phyloP scores from a whole-genome alignment of 2,329 filamentous ascomycete species.

The Fonsecaea nubica region DNA sequence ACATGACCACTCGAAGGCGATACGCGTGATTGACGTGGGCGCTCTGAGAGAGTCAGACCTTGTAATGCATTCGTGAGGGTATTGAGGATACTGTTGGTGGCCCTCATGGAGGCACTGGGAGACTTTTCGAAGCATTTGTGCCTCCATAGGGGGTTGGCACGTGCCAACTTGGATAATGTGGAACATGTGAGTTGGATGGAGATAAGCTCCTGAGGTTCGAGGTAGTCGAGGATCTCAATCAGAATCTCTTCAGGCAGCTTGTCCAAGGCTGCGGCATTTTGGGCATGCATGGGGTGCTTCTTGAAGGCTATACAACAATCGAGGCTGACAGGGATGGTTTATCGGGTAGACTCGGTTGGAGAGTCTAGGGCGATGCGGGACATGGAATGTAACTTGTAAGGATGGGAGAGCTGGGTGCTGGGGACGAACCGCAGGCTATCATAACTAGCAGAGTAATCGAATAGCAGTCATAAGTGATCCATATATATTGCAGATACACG shows the following conservation, averaged over 20 bases:
- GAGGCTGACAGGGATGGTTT: neutral
- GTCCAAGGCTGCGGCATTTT: slow-evolving; percentile 49
- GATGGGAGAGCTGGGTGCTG: neutral
- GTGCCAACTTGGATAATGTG: slow-evolving; percentile 68
- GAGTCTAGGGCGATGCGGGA: neutral
- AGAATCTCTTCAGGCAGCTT: slow-evolving; percentile 69
- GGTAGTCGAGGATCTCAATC: slow-evolving; percentile 63
- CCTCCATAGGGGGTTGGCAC: slow-evolving; percentile 80
- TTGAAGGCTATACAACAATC: neutral
- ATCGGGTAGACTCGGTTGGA: slow-evolving; percentile 1
- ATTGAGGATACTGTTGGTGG: slow-evolving; percentile 25
- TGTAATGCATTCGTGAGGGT: slow-evolving; percentile 43
- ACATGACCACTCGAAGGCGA: slow-evolving; percentile 12
- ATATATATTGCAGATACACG: neutral
- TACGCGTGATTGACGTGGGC: slow-evolving; percentile 9
- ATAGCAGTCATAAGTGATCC: neutral
- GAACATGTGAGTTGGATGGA: slow-evolving; percentile 73
- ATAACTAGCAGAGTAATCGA: neutral
- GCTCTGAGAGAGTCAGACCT: slow-evolving; percentile 35
- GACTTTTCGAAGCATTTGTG: slow-evolving; percentile 75
- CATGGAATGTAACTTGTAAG: neutral
- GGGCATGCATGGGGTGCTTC: neutral
- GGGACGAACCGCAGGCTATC: neutral
- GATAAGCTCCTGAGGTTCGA: slow-evolving; percentile 64
- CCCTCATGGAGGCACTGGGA: slow-evolving; percentile 60